Evolutionary conservation across 2,329 filamentous ascomycete species (phyloP).

Genomic region (Clonostachys sp.): DNA sequence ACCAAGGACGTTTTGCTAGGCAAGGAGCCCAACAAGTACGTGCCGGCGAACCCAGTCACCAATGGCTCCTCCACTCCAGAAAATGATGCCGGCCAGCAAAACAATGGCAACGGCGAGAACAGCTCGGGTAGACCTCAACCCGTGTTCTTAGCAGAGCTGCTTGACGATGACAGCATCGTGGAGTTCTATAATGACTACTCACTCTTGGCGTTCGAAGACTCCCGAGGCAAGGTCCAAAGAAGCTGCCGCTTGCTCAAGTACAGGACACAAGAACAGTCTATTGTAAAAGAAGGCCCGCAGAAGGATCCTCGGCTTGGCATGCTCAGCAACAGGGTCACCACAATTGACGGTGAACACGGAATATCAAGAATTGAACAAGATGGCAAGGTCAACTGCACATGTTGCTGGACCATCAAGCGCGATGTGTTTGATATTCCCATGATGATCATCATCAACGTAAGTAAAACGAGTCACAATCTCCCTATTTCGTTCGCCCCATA

Average conservation of each 20-base stretch:
- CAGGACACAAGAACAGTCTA: slow-evolving; percentile 62
- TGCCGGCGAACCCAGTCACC: slow-evolving; percentile 58
- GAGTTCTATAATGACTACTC: slow-evolving; percentile 97
- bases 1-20: slow-evolving; percentile 84
- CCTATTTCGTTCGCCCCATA: background rate
- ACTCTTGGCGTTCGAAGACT: slow-evolving; percentile 86
- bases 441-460: slow-evolving; percentile 97
- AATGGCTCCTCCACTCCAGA: slow-evolving; percentile 1
- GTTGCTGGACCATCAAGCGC: slow-evolving; percentile 94
- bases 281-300: slow-evolving; percentile 35
- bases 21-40: slow-evolving; percentile 80
- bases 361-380: slow-evolving; percentile 81
- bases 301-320: slow-evolving; percentile 39
- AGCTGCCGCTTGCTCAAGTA: slow-evolving; percentile 89
- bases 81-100: slow-evolving; percentile 14
- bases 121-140: slow-evolving; percentile 59
- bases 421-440: slow-evolving; percentile 98
- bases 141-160: slow-evolving; percentile 85
- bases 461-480: slow-evolving; percentile 28
- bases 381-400: slow-evolving; percentile 90
- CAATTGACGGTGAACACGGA: slow-evolving; percentile 68
- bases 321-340: slow-evolving; percentile 54
- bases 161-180: slow-evolving; percentile 90
- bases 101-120: slow-evolving; percentile 45
- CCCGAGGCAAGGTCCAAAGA: slow-evolving; percentile 76